Percentiles rank a stretch among this genome's conserved stretches.
phyloP scores from a whole-genome alignment of 306 rosid genomes.

The Ormosia emarginata region DNA sequence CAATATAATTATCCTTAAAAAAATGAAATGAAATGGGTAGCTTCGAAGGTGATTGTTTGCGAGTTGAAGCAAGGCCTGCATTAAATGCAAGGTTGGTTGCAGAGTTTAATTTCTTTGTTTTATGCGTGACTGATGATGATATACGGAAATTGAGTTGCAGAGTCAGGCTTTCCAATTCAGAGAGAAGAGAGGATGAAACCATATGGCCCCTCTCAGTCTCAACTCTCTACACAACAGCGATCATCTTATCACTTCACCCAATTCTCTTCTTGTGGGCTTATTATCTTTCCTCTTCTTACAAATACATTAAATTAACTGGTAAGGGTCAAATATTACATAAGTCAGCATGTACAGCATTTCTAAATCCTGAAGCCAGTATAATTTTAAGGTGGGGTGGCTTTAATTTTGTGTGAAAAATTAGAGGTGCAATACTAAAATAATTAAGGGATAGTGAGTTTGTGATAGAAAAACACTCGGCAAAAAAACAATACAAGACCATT shows the following conservation, averaged over 20 bases:
- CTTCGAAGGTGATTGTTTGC: neutral
- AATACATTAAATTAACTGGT: too few species aligned
- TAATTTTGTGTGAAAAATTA: neutral
- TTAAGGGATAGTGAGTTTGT: neutral
- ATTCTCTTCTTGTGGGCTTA: neutral
- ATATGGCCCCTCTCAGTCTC: too few species aligned
- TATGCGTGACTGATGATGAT: neutral
- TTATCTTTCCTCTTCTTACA: neutral
- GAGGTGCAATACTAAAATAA: neutral
- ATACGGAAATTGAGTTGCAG: neutral
- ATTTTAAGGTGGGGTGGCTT: too few species aligned
- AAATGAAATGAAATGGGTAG: neutral
- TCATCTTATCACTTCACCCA: too few species aligned
- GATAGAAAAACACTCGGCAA: neutral
- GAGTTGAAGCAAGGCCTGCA: neutral
- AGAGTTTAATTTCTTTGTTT: neutral
- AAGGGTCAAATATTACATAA: too few species aligned
- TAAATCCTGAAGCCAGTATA: too few species aligned
- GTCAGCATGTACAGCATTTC: neutral
- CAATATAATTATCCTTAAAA: neutral
- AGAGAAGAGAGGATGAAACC: neutral
- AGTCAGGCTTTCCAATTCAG: neutral
- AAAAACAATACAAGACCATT: neutral
- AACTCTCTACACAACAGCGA: too few species aligned
- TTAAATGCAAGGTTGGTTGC: neutral